phyloP scores from a whole-genome alignment of 371 early-diverging fungal species.

The Cokeromyces recurvatus region DNA sequence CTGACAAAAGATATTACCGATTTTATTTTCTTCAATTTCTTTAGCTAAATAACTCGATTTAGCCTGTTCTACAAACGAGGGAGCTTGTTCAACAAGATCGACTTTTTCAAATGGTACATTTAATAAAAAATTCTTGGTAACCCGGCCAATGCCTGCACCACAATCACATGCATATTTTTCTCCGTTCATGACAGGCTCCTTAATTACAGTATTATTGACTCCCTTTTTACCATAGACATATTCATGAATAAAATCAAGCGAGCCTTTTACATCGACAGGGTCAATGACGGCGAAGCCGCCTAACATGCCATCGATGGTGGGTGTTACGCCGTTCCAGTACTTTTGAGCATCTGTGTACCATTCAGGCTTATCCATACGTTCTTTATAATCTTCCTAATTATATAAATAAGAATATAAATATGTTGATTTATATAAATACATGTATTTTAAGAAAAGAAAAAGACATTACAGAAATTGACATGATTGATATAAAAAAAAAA shows the following conservation, averaged over 20 bases:
- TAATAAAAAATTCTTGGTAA: constrained; percentile 80
- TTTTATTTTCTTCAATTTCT: constrained; percentile 48
- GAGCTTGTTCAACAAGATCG: constrained; percentile 87
- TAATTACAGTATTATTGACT: constrained; percentile 12
- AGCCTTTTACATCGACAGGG: constrained; percentile 70
- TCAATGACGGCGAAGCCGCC: constrained; percentile 81
- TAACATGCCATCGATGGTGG: constrained; percentile 84
- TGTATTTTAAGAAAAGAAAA: neutral
- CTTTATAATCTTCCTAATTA: constrained; percentile 2
- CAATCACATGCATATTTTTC: constrained; percentile 68
- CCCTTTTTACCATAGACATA: constrained; percentile 37
- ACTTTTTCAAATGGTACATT: constrained; percentile 70
- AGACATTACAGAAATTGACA: neutral
- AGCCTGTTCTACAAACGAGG: constrained; percentile 74
- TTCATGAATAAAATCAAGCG: constrained; percentile 62
- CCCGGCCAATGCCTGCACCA: constrained; percentile 94
- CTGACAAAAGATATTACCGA: constrained; percentile 58
- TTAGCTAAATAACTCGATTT: constrained; percentile 48
- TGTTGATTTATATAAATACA: too few relatives aligned
- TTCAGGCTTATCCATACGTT: constrained; percentile 29
- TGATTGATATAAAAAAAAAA: neutral
- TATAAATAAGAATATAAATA: too few relatives aligned
- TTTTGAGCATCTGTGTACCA: constrained; percentile 88
- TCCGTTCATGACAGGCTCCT: too few relatives aligned
- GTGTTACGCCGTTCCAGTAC: constrained; percentile 76